A percentile compares a stretch with the other conserved stretches of the same genome.
Evolutionary conservation across 768 basidiomycete genomes (phyloP).

Genomic region (Trametes cubensis): DNA sequence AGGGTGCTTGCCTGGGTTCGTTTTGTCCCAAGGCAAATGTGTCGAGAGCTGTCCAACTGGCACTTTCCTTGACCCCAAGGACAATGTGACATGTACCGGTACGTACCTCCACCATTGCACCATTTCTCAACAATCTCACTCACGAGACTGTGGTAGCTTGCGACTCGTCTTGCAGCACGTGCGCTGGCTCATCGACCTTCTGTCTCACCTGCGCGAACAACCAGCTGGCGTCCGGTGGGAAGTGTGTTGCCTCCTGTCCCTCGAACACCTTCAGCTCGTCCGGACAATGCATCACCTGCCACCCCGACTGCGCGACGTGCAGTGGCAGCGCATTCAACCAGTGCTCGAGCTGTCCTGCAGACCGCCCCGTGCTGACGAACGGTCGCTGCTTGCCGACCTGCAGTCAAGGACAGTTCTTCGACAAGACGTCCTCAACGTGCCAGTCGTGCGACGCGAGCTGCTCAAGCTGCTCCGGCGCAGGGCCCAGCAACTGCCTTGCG

Average conservation of each 20-base stretch:
- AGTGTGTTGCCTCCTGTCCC: conserved; percentile 78
- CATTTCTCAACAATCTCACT: conserved; percentile 15
- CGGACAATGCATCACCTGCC: conserved; percentile 73
- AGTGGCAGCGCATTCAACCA: conserved; percentile 77
- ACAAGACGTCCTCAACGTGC: conserved; percentile 63
- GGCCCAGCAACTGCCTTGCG: conserved; percentile 68
- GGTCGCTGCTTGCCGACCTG: conserved; percentile 83
- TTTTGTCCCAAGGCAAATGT: conserved; percentile 72
- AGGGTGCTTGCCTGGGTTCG: conserved; percentile 75
- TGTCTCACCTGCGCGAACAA: conserved; percentile 74
- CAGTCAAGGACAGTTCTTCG: conserved; percentile 71
- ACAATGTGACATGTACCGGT: conserved; percentile 78
- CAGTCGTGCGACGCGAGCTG: conserved; percentile 76
- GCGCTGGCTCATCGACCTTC: conserved; percentile 64
- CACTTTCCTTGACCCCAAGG: conserved; percentile 68
- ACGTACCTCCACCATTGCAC: conserved; percentile 31
- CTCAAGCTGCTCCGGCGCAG: conserved; percentile 74
- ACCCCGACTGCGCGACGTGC: conserved; percentile 86
- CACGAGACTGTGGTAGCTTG: conserved; percentile 55
- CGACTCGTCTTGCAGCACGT: conserved; percentile 73
- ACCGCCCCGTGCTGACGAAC: conserved; percentile 70
- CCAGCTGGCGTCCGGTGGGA: conserved; percentile 69
- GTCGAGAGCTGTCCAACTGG: conserved; percentile 72
- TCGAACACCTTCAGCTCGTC: conserved; percentile 67
- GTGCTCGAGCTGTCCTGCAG: conserved; percentile 70